Evolutionary conservation across 441 rosid species (phyloP).

Genomic region (Adansonia grandidieri): DNA sequence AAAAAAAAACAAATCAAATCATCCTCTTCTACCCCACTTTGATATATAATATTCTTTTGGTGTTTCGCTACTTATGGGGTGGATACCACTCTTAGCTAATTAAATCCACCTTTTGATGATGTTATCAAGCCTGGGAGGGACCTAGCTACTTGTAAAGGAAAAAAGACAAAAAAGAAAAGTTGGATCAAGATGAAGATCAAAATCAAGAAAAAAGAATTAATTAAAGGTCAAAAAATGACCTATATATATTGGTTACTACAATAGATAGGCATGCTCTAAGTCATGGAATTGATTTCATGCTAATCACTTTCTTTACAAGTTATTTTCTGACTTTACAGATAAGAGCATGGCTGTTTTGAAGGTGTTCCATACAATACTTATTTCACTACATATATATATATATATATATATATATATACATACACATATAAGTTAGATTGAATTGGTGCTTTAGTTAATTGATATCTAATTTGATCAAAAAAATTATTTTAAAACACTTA

Average conservation of each 20-base stretch:
- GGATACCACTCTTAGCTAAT: slow-evolving; percentile 32
- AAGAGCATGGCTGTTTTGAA: slow-evolving; percentile 21
- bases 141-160: not conserved
- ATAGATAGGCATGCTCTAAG: not conserved
- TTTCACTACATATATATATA: not conserved
- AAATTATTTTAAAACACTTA: too few relatives aligned
- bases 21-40: slow-evolving; percentile 24
- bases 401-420: too few relatives aligned
- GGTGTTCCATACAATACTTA: slow-evolving; percentile 10
- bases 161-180: not conserved
- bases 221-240: not conserved
- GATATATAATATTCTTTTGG: slow-evolving; percentile 18
- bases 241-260: not conserved
- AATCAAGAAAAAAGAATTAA: not conserved
- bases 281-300: not conserved
- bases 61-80: slow-evolving; percentile 25
- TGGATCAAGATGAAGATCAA: not conserved
- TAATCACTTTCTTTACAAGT: slow-evolving; percentile 27
- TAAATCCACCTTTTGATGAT: slow-evolving; percentile 19
- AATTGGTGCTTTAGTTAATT: too few relatives aligned
- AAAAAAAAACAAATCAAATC: not conserved
- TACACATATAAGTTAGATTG: too few relatives aligned
- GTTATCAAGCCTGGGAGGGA: not conserved
- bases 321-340: slow-evolving; percentile 29
- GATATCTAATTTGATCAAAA: too few relatives aligned